phyloP scores from a whole-genome alignment of 2,329 filamentous ascomycete species.

The Botrytis fabae region DNA sequence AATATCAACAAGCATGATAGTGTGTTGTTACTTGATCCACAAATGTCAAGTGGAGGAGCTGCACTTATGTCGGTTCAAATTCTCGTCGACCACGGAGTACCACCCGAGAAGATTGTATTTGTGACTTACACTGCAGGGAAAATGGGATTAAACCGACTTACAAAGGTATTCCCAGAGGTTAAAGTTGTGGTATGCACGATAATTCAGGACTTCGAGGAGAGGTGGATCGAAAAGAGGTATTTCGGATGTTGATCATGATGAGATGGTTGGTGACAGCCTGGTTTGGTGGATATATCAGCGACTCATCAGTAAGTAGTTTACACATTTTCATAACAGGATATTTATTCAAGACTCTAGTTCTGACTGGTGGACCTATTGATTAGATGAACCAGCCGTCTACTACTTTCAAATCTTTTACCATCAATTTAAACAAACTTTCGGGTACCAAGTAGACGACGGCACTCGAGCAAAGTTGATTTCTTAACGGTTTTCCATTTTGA shows the following conservation, averaged over 20 bases:
- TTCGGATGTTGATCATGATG: conserved; percentile 68
- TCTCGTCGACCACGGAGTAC: conserved; percentile 89
- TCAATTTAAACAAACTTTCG: neutral
- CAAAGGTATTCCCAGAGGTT: conserved; percentile 84
- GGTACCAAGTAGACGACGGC: neutral
- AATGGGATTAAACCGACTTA: conserved; percentile 79
- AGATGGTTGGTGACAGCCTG: neutral
- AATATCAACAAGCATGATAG: conserved; percentile 74
- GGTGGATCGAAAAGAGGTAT: conserved; percentile 89
- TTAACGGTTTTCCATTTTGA: neutral
- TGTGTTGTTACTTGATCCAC: conserved; percentile 85
- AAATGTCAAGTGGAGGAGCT: conserved; percentile 88
- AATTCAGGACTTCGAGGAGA: conserved; percentile 76
- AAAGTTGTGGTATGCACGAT: conserved; percentile 83
- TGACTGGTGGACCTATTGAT: neutral
- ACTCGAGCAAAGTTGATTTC: neutral
- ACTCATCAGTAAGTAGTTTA: neutral
- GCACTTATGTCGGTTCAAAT: conserved; percentile 93
- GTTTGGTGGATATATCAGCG: neutral
- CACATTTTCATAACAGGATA: neutral
- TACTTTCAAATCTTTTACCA: neutral
- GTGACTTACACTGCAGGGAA: conserved; percentile 89
- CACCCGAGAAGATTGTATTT: conserved; percentile 81
- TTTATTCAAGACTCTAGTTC: neutral
- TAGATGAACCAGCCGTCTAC: neutral